Evolutionary conservation across 139 green algal genomes (phyloP).

Genomic region (Tetradesmus obliquus): DNA sequence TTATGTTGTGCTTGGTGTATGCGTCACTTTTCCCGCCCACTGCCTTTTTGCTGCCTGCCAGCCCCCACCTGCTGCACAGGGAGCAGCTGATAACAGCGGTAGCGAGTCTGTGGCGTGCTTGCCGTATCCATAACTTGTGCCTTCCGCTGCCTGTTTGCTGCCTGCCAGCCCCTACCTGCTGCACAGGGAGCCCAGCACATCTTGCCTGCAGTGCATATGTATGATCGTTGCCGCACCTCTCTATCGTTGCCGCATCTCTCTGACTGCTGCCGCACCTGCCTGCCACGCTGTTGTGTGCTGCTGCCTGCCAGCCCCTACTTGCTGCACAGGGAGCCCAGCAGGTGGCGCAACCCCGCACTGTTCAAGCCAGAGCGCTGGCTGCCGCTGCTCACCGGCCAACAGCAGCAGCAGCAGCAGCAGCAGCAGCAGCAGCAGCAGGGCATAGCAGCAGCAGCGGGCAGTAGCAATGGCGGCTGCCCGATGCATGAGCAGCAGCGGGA

Average conservation of each 20-base stretch:
- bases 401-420: slow-evolving; percentile 21
- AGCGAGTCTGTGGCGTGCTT: no score
- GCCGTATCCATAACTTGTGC: neutral
- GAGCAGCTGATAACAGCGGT: neutral
- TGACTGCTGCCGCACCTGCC: no score
- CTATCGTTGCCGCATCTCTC: no score
- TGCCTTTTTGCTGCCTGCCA: slow-evolving; percentile 17
- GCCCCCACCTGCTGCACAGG: slow-evolving; percentile 86
- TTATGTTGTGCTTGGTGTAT: no score
- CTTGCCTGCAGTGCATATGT: no score
- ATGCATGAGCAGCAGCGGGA: slow-evolving; percentile 19
- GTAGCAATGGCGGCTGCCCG: neutral
- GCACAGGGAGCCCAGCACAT: slow-evolving; percentile 61
- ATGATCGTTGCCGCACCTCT: no score
- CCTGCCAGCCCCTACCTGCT: slow-evolving; percentile 78
- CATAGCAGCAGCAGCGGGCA: neutral
- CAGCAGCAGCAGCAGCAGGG: slow-evolving; percentile 1
- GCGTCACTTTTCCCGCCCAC: neutral
- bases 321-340: slow-evolving; percentile 70
- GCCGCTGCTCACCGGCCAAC: slow-evolving; percentile 43
- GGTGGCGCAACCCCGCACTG: slow-evolving; percentile 54
- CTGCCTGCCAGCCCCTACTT: slow-evolving; percentile 73
- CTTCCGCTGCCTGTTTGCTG: neutral
- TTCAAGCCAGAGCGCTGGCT: slow-evolving; percentile 84
- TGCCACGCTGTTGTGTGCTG: neutral